Percentiles rank a stretch among this genome's conserved stretches.
Evolutionary conservation across 768 basidiomycete genomes (phyloP).

Genomic region (Inosperma sp.): DNA sequence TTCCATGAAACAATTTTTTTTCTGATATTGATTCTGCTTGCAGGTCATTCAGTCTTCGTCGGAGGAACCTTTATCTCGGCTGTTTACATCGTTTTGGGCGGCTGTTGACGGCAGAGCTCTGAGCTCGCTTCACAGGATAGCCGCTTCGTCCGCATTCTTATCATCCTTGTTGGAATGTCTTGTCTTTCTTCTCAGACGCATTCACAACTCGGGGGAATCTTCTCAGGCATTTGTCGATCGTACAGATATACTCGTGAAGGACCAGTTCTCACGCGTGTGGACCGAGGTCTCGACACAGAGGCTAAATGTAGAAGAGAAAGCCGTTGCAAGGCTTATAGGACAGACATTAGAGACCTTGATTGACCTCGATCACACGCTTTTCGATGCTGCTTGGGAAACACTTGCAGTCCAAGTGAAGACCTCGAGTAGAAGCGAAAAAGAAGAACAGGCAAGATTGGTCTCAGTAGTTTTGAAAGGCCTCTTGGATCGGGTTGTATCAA

Average conservation of each 20-base stretch:
- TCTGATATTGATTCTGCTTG: not conserved
- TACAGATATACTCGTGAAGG: constrained; percentile 33
- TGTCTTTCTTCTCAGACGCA: constrained; percentile 49
- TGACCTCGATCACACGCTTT: constrained; percentile 40
- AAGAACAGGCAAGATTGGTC: constrained; percentile 31
- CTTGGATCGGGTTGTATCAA: constrained; percentile 34
- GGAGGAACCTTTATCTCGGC: constrained; percentile 34
- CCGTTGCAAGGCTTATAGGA: constrained; percentile 41
- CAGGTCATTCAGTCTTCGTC: constrained; percentile 3
- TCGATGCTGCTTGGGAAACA: constrained; percentile 44
- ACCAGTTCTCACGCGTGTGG: constrained; percentile 48
- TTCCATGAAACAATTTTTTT: not conserved
- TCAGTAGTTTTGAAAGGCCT: constrained; percentile 46
- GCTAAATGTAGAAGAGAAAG: constrained; percentile 44
- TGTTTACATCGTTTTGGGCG: constrained; percentile 81
- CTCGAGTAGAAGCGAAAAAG: constrained; percentile 14
- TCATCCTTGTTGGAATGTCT: constrained; percentile 67
- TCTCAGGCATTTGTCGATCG: not conserved
- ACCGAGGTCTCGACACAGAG: constrained; percentile 38
- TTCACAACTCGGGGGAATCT: constrained; percentile 22
- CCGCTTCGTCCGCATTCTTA: constrained; percentile 60
- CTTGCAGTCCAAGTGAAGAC: constrained; percentile 31
- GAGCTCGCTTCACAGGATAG: constrained; percentile 48
- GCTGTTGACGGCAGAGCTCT: constrained; percentile 68
- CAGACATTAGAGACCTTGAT: constrained; percentile 37